These are phyloP conservation scores for Mariannaea elegans DNA, from an alignment of 2,329 filamentous ascomycete genomes.

Conservation along the genomic window DNA sequence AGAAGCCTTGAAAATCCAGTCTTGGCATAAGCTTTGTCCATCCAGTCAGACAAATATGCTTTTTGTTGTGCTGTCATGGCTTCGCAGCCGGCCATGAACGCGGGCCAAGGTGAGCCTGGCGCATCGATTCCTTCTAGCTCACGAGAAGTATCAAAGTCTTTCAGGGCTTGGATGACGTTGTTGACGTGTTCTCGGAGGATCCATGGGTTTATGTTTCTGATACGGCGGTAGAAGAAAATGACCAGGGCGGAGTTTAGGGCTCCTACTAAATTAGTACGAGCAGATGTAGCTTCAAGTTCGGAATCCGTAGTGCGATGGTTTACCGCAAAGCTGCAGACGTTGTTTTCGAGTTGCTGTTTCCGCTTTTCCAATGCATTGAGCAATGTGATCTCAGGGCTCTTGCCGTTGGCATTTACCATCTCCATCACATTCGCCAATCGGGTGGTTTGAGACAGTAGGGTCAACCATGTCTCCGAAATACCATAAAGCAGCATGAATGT, in stretches of 20 bases:
- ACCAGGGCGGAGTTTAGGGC: conserved; percentile 13
- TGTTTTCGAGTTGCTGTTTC: conserved; percentile 2
- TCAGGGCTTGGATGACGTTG: conserved; percentile 5
- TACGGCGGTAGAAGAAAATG: conserved; percentile 22
- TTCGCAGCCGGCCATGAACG: conserved; percentile 9
- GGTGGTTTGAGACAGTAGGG: conserved; percentile 19
- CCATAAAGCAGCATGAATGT: conserved; percentile 14
- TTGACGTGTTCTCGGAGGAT: conserved; percentile 19
- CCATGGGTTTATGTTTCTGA: conserved; percentile 6
- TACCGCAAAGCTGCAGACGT: background rate
- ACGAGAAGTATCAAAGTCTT: background rate
- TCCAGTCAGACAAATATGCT: background rate
- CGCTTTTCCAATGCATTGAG: background rate
- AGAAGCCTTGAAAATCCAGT: background rate
- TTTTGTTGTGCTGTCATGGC: background rate
- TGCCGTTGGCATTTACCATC: background rate
- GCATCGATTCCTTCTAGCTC: background rate
- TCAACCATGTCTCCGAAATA: conserved; percentile 18
- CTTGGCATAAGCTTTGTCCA: background rate
- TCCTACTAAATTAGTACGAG: background rate
- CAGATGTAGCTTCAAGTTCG: background rate
- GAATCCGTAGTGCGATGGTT: background rate
- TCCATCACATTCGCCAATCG: conserved; percentile 11
- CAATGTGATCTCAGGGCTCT: background rate
- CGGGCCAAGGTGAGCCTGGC: conserved; percentile 5